These are phyloP conservation scores for Malassezia globosa DNA, from an alignment of 1,284 basidiomycete species.

Conservation along the genomic window DNA sequence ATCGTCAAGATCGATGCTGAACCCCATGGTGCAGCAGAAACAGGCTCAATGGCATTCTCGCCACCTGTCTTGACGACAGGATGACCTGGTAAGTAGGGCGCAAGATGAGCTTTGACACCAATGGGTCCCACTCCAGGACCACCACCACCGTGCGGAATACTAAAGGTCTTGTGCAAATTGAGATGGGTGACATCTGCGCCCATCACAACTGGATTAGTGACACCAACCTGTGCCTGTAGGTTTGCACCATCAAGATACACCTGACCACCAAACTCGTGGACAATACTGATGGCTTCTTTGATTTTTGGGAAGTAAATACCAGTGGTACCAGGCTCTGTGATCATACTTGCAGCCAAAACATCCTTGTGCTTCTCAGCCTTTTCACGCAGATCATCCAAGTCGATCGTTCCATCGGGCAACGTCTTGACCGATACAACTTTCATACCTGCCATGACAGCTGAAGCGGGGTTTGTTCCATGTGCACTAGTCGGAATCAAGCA, in stretches of 20 bases:
- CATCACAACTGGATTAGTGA: constrained; percentile 88
- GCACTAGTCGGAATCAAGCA: constrained; percentile 91
- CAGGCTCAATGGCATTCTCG: constrained; percentile 66
- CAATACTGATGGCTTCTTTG: constrained; percentile 78
- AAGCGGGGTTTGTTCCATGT: constrained; percentile 66
- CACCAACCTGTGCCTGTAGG: constrained; percentile 84
- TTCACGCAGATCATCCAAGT: constrained; percentile 67
- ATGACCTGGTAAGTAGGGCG: constrained; percentile 89
- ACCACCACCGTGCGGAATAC: constrained; percentile 91
- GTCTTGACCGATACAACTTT: constrained; percentile 91
- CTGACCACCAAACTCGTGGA: constrained; percentile 89
- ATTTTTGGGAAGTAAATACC: constrained; percentile 93
- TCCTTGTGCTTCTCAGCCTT: constrained; percentile 88
- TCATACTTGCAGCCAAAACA: constrained; percentile 91
- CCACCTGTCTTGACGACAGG: constrained; percentile 63
- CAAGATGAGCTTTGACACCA: constrained; percentile 81
- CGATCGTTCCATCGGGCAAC: constrained; percentile 71
- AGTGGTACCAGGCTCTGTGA: constrained; percentile 66
- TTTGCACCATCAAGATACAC: constrained; percentile 94
- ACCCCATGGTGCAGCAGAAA: constrained; percentile 83
- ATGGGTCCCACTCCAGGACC: constrained; percentile 94
- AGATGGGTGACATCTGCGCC: constrained; percentile 96
- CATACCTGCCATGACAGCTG: constrained; percentile 90
- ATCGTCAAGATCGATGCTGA: constrained; percentile 90
- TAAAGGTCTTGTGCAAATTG: constrained; percentile 93